phyloP scores from a whole-genome alignment of 805 yeast species.

The Kuraishia floccosa region DNA sequence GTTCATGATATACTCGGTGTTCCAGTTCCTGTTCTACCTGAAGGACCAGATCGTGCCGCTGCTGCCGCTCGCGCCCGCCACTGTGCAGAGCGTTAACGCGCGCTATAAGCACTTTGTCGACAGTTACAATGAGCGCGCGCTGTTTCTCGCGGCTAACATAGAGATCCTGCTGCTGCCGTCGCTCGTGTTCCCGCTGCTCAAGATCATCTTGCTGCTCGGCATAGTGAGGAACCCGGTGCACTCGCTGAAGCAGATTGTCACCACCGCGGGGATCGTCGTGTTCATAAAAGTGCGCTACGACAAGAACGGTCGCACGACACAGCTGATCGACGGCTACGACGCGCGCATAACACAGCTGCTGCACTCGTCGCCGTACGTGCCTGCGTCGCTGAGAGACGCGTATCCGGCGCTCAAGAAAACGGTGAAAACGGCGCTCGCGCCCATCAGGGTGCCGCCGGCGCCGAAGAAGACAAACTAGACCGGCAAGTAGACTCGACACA shows the following conservation, averaged over 20 bases:
- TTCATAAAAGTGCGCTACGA: slow-evolving; percentile 53
- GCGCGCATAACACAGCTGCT: slow-evolving; percentile 24
- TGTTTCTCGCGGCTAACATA: slow-evolving; percentile 31
- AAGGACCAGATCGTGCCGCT: slow-evolving; percentile 43
- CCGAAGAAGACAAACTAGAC: slow-evolving; percentile 1
- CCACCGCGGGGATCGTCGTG: slow-evolving; percentile 32
- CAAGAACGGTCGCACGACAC: slow-evolving; percentile 43
- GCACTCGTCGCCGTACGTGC: slow-evolving; percentile 22
- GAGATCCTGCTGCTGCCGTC: slow-evolving; percentile 31
- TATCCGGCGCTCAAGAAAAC: slow-evolving; percentile 1
- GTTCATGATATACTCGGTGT: slow-evolving; percentile 49
- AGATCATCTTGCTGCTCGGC: slow-evolving; percentile 26
- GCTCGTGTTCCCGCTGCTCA: slow-evolving; percentile 25
- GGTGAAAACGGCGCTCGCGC: slow-evolving; percentile 1
- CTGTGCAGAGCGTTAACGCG: too few species aligned
- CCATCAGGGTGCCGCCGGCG: slow-evolving; percentile 1
- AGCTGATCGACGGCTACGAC: slow-evolving; percentile 34
- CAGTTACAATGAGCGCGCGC: slow-evolving; percentile 28
- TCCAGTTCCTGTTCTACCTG: slow-evolving; percentile 52
- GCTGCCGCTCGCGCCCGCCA: slow-evolving; percentile 20
- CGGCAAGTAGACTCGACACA: background rate
- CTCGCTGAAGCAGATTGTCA: slow-evolving; percentile 20
- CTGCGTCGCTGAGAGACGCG: slow-evolving; percentile 12
- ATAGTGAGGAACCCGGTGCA: slow-evolving; percentile 16
- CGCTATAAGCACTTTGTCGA: slow-evolving; percentile 14